Evolutionary conservation across 2,329 filamentous ascomycete species (phyloP).

Genomic region (Niveomyces coronatus): DNA sequence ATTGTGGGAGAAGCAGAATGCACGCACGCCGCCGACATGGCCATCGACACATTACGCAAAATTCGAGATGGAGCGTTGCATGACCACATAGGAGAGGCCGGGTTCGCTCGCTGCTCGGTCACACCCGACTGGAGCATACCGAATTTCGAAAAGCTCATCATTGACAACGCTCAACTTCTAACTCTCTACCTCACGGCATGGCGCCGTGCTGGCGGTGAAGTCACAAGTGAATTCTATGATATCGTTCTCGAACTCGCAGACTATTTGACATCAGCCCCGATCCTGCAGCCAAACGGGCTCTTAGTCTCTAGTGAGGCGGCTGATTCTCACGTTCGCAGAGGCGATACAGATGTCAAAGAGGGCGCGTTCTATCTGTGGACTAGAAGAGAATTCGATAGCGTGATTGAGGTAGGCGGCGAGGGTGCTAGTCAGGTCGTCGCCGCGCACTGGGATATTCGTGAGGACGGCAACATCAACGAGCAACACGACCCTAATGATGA

Average conservation of each 20-base stretch:
- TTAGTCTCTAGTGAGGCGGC: constrained; percentile 87
- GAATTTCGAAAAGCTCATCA: constrained; percentile 95
- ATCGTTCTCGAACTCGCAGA: constrained; percentile 73
- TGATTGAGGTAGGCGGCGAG: constrained; percentile 42
- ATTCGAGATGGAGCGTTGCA: constrained; percentile 50
- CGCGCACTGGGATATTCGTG: constrained; percentile 72
- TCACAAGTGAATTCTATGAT: constrained; percentile 62
- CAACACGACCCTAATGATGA: constrained; percentile 85
- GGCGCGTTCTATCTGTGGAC: constrained; percentile 96
- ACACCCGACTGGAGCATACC: constrained; percentile 89
- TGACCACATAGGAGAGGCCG: constrained; percentile 43
- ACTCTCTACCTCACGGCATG: constrained; percentile 81
- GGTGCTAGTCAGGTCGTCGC: constrained; percentile 65
- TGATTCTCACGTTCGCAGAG: constrained; percentile 65
- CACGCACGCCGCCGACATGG: constrained; percentile 64
- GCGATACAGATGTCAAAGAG: constrained; percentile 73
- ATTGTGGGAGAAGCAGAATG: constrained; percentile 81
- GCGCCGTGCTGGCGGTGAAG: constrained; percentile 40
- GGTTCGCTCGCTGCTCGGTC: constrained; percentile 68
- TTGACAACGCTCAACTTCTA: constrained; percentile 81
- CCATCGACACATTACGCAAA: constrained; percentile 64
- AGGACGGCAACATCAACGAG: constrained; percentile 76
- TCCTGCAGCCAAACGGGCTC: constrained; percentile 58
- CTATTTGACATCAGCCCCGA: constrained; percentile 67
- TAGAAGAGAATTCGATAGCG: constrained; percentile 68